Evolutionary conservation across 2,329 filamentous ascomycete genomes (phyloP).

Genomic region (Drechslerella stenobrocha): DNA sequence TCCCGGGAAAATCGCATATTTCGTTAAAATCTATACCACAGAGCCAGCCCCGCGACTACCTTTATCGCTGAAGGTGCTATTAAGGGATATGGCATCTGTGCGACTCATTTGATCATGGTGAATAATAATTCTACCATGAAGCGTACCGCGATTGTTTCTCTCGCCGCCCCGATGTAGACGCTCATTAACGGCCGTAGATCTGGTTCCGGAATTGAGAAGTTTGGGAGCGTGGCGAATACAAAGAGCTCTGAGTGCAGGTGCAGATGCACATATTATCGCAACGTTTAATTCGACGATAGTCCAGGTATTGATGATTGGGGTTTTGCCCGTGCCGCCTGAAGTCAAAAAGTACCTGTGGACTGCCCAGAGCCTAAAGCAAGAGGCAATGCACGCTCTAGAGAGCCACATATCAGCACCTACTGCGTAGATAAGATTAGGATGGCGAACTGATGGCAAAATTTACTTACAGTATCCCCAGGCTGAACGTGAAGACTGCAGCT

Average conservation of each 20-base stretch:
- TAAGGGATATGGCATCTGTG: background rate
- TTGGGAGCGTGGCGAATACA: slow-evolving; percentile 42
- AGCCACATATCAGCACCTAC: slow-evolving; percentile 1
- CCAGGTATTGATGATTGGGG: slow-evolving; percentile 42
- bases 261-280: slow-evolving; percentile 44
- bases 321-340: slow-evolving; percentile 26
- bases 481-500: slow-evolving; percentile 40
- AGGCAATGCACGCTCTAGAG: slow-evolving; percentile 37
- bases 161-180: background rate
- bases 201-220: slow-evolving; percentile 22
- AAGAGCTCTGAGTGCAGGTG: slow-evolving; percentile 36
- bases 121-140: background rate
- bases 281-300: slow-evolving; percentile 44
- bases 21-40: background rate
- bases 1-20: too few relatives aligned
- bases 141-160: background rate
- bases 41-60: background rate
- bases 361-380: slow-evolving; percentile 34
- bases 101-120: slow-evolving; percentile 2
- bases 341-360: slow-evolving; percentile 40
- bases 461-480: slow-evolving; percentile 46
- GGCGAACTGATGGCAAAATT: background rate
- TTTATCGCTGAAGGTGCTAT: background rate
- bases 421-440: background rate
- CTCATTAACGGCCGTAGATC: slow-evolving; percentile 13